Conservation (phyloP, 164 flowering plant genomes). For the Umbellularia californica region DNA sequence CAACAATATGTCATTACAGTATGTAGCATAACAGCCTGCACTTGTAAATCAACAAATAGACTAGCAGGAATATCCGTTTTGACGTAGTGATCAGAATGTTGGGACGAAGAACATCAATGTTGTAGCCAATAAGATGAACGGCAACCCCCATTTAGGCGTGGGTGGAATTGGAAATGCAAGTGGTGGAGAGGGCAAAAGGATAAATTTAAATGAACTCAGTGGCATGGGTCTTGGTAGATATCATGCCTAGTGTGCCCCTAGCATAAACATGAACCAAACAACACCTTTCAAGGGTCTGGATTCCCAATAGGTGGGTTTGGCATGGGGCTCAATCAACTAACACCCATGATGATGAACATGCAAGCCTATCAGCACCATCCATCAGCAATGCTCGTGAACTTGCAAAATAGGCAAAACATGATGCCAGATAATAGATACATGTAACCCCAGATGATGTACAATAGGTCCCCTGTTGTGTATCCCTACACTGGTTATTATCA, state of each 20-base stretch:
- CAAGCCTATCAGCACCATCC: constrained; percentile 19
- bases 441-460: constrained; percentile 65
- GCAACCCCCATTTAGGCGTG: constrained; percentile 23
- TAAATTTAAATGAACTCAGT: constrained; percentile 16
- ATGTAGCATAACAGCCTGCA: no score
- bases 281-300: constrained; percentile 25
- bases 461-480: constrained; percentile 46
- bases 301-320: constrained; percentile 15
- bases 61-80: no score
- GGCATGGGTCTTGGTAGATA: constrained; percentile 38
- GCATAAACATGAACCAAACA: constrained; percentile 14
- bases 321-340: constrained; percentile 7
- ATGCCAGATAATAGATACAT: constrained; percentile 22
- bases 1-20: no score
- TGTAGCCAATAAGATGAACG: constrained; percentile 20
- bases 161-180: constrained; percentile 5
- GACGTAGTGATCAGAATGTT: constrained; percentile 13
- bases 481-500: constrained; percentile 46
- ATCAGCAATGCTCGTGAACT: constrained; percentile 40
- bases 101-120: constrained; percentile 25
- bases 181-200: constrained; percentile 27
- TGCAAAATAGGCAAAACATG: constrained; percentile 16
- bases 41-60: no score
- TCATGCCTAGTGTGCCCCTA: constrained; percentile 27
- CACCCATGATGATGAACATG: constrained; percentile 13